Conservation (phyloP, 2,329 filamentous ascomycete genomes). For the Colletotrichum chlorophyti region DNA sequence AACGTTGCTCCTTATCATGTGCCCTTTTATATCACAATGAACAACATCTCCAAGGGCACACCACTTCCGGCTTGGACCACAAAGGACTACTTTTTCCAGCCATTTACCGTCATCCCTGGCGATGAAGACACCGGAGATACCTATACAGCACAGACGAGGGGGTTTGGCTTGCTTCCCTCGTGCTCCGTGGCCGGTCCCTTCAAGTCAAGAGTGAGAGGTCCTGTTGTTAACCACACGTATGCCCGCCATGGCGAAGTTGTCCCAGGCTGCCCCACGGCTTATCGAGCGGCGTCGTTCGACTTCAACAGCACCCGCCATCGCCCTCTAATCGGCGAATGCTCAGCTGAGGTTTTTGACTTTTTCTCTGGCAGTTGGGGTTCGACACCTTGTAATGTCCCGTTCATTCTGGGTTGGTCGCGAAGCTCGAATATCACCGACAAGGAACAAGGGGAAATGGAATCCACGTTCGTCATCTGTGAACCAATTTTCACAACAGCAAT, state of each 20-base stretch:
- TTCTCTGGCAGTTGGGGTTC: neutral
- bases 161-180: constrained; percentile 33
- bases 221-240: neutral
- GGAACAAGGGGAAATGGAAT: constrained; percentile 21
- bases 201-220: neutral
- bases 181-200: neutral
- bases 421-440: constrained; percentile 16
- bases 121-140: neutral
- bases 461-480: constrained; percentile 33
- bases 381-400: constrained; percentile 21
- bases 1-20: constrained; percentile 30
- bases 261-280: neutral
- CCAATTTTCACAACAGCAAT: constrained; percentile 39
- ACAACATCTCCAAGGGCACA: constrained; percentile 52
- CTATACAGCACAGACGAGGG: constrained; percentile 33
- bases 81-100: constrained; percentile 52
- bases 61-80: constrained; percentile 58
- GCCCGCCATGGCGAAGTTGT: neutral
- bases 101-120: constrained; percentile 37
- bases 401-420: constrained; percentile 35
- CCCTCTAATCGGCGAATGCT: no score
- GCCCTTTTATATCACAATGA: constrained; percentile 43
- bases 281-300: neutral
- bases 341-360: neutral
- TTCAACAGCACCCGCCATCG: neutral